A percentile compares a stretch with the other conserved stretches of the same genome.
Evolutionary conservation across 163 green algal genomes (phyloP).

Genomic region (Scenedesmus sp.): DNA sequence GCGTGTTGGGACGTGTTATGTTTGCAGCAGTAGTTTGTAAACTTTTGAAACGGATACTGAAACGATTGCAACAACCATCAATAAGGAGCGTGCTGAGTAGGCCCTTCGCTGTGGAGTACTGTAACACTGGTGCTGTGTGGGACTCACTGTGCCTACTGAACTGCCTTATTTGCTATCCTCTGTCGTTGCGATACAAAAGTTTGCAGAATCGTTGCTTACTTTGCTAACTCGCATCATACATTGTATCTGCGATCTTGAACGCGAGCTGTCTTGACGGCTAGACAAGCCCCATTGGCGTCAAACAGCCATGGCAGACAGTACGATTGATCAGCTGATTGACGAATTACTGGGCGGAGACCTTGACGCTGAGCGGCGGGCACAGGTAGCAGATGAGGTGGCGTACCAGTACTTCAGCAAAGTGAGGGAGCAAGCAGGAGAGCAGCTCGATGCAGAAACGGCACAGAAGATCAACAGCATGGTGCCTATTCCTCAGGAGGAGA

Average conservation of each 20-base stretch:
- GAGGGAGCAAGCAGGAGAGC: neutral
- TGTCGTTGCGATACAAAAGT: too few species aligned
- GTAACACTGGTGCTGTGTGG: neutral
- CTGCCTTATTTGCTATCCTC: neutral
- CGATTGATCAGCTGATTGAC: constrained; percentile 20
- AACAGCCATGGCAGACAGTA: neutral
- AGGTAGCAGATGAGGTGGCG: constrained; percentile 29
- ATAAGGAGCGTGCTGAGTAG: neutral
- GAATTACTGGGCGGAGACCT: constrained; percentile 29
- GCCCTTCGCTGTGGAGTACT: neutral
- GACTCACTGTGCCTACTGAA: neutral
- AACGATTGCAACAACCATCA: too few species aligned
- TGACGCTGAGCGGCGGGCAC: neutral
- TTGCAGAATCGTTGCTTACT: neutral
- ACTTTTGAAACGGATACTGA: too few species aligned
- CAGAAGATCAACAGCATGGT: constrained; percentile 24
- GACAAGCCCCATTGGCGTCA: neutral
- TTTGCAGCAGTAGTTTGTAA: too few species aligned
- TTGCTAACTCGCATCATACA: neutral
- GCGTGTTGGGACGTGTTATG: neutral
- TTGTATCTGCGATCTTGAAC: neutral
- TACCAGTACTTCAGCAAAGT: constrained; percentile 29
- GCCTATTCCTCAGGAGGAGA: constrained; percentile 18
- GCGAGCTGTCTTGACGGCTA: neutral
- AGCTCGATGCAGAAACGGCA: constrained; percentile 4